Percentiles rank a stretch among this genome's conserved stretches.
Conservation (phyloP, 441 rosid species). For the Populus tomentosa region DNA sequence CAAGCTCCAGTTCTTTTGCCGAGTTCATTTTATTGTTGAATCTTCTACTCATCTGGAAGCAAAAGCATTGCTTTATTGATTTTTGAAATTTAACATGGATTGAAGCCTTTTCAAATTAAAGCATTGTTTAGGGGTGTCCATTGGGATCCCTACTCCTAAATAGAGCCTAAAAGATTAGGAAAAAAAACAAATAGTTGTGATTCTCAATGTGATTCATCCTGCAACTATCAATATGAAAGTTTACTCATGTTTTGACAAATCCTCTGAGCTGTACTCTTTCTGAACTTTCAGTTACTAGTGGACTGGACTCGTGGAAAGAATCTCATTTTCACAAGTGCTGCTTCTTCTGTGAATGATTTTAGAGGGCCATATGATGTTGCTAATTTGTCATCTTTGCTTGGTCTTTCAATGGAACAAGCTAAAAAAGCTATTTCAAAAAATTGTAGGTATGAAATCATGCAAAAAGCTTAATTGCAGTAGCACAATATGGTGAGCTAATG, state of each 20-base stretch:
- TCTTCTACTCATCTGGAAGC: neutral
- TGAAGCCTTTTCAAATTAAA: neutral
- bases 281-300: conserved; percentile 57
- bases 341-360: conserved; percentile 63
- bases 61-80: neutral
- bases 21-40: conserved; percentile 1
- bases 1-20: neutral
- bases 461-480: neutral
- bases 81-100: neutral
- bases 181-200: neutral
- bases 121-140: neutral
- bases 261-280: neutral
- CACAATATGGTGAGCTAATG: conserved; percentile 6
- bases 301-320: conserved; percentile 85
- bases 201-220: neutral
- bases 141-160: neutral
- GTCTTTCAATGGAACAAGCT: conserved; percentile 67
- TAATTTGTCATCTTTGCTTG: conserved; percentile 68
- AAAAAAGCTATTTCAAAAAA: conserved; percentile 73
- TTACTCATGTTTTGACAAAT: neutral
- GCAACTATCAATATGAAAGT: neutral
- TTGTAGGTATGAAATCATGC: conserved; percentile 55
- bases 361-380: conserved; percentile 90
- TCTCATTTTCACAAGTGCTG: conserved; percentile 67
- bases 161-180: neutral